phyloP scores from a whole-genome alignment of 805 yeast genomes.

The Blastobotrys chiropterorum region DNA sequence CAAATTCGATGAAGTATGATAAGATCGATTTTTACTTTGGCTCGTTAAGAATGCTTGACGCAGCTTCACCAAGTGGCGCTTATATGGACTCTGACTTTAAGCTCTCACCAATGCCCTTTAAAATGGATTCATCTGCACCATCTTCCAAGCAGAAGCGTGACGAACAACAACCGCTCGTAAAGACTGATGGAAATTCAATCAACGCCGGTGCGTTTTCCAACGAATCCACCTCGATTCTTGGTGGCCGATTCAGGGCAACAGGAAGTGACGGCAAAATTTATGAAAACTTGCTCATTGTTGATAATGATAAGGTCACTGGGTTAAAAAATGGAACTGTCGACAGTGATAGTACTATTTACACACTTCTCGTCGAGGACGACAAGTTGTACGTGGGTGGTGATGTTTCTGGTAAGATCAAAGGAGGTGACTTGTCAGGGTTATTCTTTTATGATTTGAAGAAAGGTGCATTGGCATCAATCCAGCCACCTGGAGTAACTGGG shows the following conservation, averaged over 20 bases:
- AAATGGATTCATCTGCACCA: constrained; percentile 7
- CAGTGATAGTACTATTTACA: constrained; percentile 19
- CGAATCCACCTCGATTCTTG: constrained; percentile 45
- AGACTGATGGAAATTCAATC: constrained; percentile 21
- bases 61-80: constrained; percentile 28
- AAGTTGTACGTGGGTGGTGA: constrained; percentile 30
- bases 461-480: constrained; percentile 37
- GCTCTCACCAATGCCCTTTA: constrained; percentile 17
- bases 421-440: constrained; percentile 38
- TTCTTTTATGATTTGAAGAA: constrained; percentile 46
- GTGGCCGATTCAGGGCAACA: constrained; percentile 48
- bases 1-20: constrained; percentile 9
- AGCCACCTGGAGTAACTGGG: constrained; percentile 42
- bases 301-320: constrained; percentile 24
- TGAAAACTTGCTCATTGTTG: constrained; percentile 26
- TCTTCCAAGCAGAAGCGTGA: background rate
- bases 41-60: constrained; percentile 20
- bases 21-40: constrained; percentile 25
- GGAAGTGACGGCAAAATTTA: constrained; percentile 24
- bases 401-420: constrained; percentile 22
- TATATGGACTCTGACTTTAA: constrained; percentile 12
- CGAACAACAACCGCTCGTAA: background rate
- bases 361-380: constrained; percentile 22
- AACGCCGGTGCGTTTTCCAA: constrained; percentile 41
- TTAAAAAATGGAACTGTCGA: constrained; percentile 15